Evolutionary conservation across 2,329 filamentous ascomycete genomes (phyloP).

Genomic region (Penicillium sclerotigenum): DNA sequence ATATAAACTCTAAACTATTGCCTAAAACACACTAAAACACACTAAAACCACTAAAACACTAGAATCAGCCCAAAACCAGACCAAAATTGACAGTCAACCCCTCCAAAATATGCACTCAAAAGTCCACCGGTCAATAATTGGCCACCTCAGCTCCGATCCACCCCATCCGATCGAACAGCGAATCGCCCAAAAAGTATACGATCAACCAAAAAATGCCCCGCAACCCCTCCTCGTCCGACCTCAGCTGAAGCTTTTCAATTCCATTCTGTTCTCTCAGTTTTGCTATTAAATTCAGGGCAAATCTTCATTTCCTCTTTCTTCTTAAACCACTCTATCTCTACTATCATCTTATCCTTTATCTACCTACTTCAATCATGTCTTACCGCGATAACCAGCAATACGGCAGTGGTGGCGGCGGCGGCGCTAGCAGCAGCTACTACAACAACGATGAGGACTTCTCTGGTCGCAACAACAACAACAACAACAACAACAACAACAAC

Average conservation of each 20-base stretch:
- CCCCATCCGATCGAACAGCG: neutral
- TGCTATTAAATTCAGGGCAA: neutral
- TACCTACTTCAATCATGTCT: slow-evolving; percentile 17
- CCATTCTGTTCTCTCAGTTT: neutral
- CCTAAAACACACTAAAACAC: neutral
- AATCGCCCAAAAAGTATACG: neutral
- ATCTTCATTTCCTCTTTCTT: neutral
- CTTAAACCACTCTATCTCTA: neutral
- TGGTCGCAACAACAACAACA: neutral
- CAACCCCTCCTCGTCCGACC: slow-evolving; percentile 1
- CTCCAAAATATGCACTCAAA: neutral
- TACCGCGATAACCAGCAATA: slow-evolving; percentile 14
- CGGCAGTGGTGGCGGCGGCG: slow-evolving; percentile 22
- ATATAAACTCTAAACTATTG: neutral
- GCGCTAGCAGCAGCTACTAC: slow-evolving; percentile 26
- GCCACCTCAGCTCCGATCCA: neutral
- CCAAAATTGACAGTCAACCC: neutral
- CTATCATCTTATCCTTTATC: neutral
- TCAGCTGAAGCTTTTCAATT: slow-evolving; percentile 11
- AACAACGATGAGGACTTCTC: slow-evolving; percentile 22
- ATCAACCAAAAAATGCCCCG: slow-evolving; percentile 3
- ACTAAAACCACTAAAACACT: neutral
- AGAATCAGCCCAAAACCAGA: neutral
- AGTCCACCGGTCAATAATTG: neutral
- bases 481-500: slow-evolving; percentile 11